Percentiles rank a stretch among this genome's conserved stretches.
Conservation (phyloP, 169 alveolate genomes). For the Cystoisospora suis region DNA sequence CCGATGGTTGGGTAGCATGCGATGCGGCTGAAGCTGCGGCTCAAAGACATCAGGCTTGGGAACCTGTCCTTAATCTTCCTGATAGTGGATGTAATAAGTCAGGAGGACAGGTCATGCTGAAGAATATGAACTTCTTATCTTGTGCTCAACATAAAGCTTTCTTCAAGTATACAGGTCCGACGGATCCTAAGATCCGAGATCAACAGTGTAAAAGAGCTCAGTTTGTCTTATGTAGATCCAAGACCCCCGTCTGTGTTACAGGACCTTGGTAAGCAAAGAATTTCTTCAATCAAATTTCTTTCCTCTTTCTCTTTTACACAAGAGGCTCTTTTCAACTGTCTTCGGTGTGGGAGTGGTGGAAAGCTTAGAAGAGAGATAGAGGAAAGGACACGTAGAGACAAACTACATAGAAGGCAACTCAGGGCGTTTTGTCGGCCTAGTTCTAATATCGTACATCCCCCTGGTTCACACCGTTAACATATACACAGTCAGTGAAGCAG, state of each 20-base stretch:
- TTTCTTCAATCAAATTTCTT: no score
- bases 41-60: not conserved
- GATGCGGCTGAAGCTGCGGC: not conserved
- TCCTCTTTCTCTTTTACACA: no score
- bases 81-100: not conserved
- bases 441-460: no score
- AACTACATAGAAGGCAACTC: no score
- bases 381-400: no score
- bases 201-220: not conserved
- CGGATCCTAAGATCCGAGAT: not conserved
- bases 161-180: not conserved
- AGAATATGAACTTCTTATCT: slow-evolving; percentile 17
- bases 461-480: no score
- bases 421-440: no score
- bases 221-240: slow-evolving; percentile 4
- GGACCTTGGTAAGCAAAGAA: slow-evolving; percentile 8
- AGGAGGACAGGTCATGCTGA: slow-evolving; percentile 23
- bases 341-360: no score
- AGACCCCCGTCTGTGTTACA: not conserved
- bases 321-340: no score
- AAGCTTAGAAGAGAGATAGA: no score
- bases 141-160: not conserved
- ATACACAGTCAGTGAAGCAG: no score
- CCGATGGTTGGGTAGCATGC: slow-evolving; percentile 11
- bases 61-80: not conserved